A percentile compares a stretch with the other conserved stretches of the same genome.
Evolutionary conservation across 2,329 filamentous ascomycete species (phyloP).

Genomic region (Dactylellina leptospora): DNA sequence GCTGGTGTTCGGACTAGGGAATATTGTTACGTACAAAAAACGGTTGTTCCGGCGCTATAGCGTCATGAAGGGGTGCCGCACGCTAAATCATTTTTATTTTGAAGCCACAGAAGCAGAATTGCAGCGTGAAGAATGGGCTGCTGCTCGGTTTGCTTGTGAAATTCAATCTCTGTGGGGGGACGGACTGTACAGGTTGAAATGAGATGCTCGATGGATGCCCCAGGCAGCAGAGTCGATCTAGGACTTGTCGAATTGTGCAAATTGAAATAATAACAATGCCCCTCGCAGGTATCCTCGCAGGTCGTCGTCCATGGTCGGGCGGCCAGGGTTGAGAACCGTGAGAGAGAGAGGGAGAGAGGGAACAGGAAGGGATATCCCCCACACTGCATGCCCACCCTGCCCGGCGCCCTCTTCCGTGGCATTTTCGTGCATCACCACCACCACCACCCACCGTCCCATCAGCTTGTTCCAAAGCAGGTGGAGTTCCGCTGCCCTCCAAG

Average conservation of each 20-base stretch:
- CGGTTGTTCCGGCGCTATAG: conserved; percentile 53
- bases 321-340: conserved; percentile 36
- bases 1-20: conserved; percentile 20
- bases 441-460: conserved; percentile 28
- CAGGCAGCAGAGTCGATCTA: conserved; percentile 4
- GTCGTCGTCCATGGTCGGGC: conserved; percentile 11
- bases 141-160: conserved; percentile 30
- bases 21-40: conserved; percentile 53
- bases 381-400: conserved; percentile 15
- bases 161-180: conserved; percentile 11
- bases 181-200: background rate
- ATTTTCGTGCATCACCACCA: conserved; percentile 43
- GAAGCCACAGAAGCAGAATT: too few relatives aligned
- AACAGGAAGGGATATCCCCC: conserved; percentile 40
- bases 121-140: conserved; percentile 27
- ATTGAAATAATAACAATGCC: conserved; percentile 8
- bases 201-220: conserved; percentile 6
- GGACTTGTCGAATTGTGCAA: conserved; percentile 3
- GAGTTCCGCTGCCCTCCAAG: conserved; percentile 19
- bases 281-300: conserved; percentile 26
- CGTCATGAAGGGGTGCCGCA: conserved; percentile 51
- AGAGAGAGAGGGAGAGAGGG: background rate
- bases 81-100: too few relatives aligned
- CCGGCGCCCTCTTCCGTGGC: conserved; percentile 27
- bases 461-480: conserved; percentile 31